A percentile compares a stretch with the other conserved stretches of the same genome.
phyloP scores from a whole-genome alignment of 768 basidiomycete species.

The Mycena rebaudengoi region DNA sequence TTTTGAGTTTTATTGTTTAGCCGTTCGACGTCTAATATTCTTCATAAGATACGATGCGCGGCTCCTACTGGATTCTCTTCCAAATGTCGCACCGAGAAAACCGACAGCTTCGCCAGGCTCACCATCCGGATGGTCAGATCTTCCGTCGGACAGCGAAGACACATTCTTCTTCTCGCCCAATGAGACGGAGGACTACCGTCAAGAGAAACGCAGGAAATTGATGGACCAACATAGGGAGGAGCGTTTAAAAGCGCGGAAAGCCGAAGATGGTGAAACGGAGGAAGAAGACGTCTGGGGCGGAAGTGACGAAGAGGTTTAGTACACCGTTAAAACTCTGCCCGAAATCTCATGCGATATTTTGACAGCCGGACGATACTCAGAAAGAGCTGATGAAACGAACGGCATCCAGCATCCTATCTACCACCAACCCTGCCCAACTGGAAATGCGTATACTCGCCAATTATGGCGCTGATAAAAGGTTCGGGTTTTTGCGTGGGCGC shows the following conservation, averaged over 20 bases:
- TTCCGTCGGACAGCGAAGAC: slow-evolving; percentile 88
- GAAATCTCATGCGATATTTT: slow-evolving; percentile 3
- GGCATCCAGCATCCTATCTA: slow-evolving; percentile 69
- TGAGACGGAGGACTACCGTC: slow-evolving; percentile 72
- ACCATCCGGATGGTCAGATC: slow-evolving; percentile 80
- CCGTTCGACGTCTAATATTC: slow-evolving; percentile 29
- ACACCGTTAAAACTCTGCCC: neutral
- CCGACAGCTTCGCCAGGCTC: slow-evolving; percentile 37
- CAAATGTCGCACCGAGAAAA: slow-evolving; percentile 25
- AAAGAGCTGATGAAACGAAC: slow-evolving; percentile 79
- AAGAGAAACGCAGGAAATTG: slow-evolving; percentile 71
- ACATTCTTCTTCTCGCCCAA: slow-evolving; percentile 78
- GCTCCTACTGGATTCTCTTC: slow-evolving; percentile 69
- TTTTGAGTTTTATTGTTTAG: slow-evolving; percentile 28
- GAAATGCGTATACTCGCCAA: slow-evolving; percentile 92
- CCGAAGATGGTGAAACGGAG: slow-evolving; percentile 50
- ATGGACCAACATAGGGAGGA: slow-evolving; percentile 69
- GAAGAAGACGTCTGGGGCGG: slow-evolving; percentile 66
- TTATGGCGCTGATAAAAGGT: slow-evolving; percentile 78
- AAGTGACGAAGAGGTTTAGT: slow-evolving; percentile 73
- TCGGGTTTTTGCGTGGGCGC: slow-evolving; percentile 83
- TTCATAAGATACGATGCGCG: slow-evolving; percentile 79
- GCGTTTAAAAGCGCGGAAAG: slow-evolving; percentile 66
- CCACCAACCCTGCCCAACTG: slow-evolving; percentile 82
- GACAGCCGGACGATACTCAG: slow-evolving; percentile 67